Conservation (phyloP, 352 stramenopile genomes). For the Globisporangium paddicum region DNA sequence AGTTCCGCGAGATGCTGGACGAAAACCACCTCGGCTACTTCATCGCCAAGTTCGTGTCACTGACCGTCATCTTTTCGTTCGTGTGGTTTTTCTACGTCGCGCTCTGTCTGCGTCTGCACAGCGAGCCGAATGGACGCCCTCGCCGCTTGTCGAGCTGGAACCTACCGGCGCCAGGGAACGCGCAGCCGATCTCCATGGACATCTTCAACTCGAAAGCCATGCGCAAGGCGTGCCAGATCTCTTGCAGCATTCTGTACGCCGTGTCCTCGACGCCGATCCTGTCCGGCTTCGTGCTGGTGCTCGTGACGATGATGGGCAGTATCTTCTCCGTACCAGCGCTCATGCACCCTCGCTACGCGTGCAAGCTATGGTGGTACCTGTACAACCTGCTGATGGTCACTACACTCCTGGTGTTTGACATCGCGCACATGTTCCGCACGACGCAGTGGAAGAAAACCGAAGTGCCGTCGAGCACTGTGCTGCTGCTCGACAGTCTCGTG, state of each 20-base stretch:
- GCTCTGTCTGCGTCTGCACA: conserved; percentile 64
- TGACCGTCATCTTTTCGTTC: conserved; percentile 56
- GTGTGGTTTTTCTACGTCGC: conserved; percentile 63
- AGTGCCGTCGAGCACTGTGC: conserved; percentile 42
- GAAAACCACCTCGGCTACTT: conserved; percentile 70
- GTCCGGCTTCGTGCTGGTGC: conserved; percentile 52
- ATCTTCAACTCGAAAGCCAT: conserved; percentile 72
- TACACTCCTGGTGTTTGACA: conserved; percentile 58
- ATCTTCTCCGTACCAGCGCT: conserved; percentile 43
- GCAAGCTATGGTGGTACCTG: conserved; percentile 59
- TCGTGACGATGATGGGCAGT: conserved; percentile 45
- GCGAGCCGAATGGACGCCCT: conserved; percentile 52
- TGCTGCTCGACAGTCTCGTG: conserved; percentile 48
- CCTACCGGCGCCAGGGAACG: conserved; percentile 46
- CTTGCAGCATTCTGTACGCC: conserved; percentile 65
- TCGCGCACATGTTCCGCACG: conserved; percentile 60
- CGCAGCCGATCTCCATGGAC: conserved; percentile 49
- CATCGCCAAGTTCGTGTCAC: conserved; percentile 47
- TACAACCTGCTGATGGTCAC: conserved; percentile 55
- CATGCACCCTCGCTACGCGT: conserved; percentile 71
- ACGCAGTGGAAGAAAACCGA: conserved; percentile 69
- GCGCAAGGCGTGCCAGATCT: conserved; percentile 67
- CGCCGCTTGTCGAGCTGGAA: conserved; percentile 58
- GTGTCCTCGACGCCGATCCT: conserved; percentile 61
- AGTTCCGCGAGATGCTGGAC: conserved; percentile 43